Percentiles rank a stretch among this genome's conserved stretches.
phyloP scores from a whole-genome alignment of 768 basidiomycete genomes.

The Pholiota microspora region DNA sequence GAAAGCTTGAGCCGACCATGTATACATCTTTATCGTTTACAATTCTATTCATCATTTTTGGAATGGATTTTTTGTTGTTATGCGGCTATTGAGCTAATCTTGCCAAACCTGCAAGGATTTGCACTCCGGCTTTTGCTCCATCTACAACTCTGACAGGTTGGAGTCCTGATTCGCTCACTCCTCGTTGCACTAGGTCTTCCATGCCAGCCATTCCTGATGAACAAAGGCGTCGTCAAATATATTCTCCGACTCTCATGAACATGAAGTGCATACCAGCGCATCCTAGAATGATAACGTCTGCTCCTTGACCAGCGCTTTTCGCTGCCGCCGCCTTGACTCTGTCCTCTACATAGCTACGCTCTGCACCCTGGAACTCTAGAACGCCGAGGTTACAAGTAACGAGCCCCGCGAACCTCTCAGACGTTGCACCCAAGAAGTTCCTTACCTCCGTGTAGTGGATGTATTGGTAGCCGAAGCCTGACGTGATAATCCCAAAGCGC shows the following conservation, averaged over 20 bases:
- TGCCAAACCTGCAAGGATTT: slow-evolving; percentile 31
- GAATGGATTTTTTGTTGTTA: no score
- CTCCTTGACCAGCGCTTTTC: slow-evolving; percentile 28
- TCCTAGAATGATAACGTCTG: slow-evolving; percentile 36
- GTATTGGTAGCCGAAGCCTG: slow-evolving; percentile 33
- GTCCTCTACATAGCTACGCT: slow-evolving; percentile 24
- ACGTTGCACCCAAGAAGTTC: slow-evolving; percentile 30
- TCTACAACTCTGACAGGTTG: slow-evolving; percentile 29
- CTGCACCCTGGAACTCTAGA: slow-evolving; percentile 31
- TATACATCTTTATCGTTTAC: neutral
- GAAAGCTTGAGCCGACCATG: slow-evolving; percentile 3
- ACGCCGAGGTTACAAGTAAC: slow-evolving; percentile 31
- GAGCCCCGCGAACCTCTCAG: slow-evolving; percentile 34
- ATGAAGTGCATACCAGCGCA: slow-evolving; percentile 28
- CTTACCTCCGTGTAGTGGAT: slow-evolving; percentile 30
- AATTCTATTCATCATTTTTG: neutral
- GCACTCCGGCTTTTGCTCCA: slow-evolving; percentile 37
- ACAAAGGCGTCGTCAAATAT: neutral
- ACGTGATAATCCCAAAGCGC: slow-evolving; percentile 37
- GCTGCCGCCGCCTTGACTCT: slow-evolving; percentile 29
- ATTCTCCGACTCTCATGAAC: neutral
- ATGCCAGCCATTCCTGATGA: slow-evolving; percentile 34
- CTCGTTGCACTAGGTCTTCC: slow-evolving; percentile 29
- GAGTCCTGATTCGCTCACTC: slow-evolving; percentile 26
- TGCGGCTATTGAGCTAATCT: slow-evolving; percentile 21